Evolutionary conservation across 208 protist species (phyloP).

Genomic region (Trypanosoma platydactyli): DNA sequence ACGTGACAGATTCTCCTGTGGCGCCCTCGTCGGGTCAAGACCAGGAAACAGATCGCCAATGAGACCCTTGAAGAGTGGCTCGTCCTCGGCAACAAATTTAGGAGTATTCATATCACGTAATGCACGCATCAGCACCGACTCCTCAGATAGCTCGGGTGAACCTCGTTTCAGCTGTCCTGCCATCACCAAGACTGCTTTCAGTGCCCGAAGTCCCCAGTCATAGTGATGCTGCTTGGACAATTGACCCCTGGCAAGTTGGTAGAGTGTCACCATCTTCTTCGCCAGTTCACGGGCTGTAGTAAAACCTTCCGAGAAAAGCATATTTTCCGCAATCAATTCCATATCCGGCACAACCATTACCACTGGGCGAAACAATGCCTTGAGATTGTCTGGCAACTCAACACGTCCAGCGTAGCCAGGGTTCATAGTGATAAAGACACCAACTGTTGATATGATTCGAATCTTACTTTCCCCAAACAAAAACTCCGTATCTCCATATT

Average conservation of each 20-base stretch:
- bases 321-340: constrained; percentile 98
- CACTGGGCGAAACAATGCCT: constrained; percentile 98
- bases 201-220: constrained; percentile 98
- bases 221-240: constrained; percentile 99
- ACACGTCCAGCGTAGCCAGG: constrained; percentile 99
- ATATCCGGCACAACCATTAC: constrained; percentile 99
- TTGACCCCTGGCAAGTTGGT: constrained; percentile 96
- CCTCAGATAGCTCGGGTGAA: constrained; percentile 92
- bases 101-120: constrained; percentile 99
- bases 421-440: constrained; percentile 99
- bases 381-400: constrained; percentile 99
- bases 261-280: constrained; percentile 99
- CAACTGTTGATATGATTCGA: constrained; percentile 90
- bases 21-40: constrained; percentile 93
- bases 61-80: constrained; percentile 98
- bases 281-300: constrained; percentile 94
- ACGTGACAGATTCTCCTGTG: constrained; percentile 94
- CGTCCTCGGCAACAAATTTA: constrained; percentile 99
- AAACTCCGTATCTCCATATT: constrained; percentile 82
- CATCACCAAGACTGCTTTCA: constrained; percentile 99
- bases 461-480: constrained; percentile 92
- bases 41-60: constrained; percentile 98
- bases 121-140: constrained; percentile 98
- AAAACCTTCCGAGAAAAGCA: constrained; percentile 99
- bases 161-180: constrained; percentile 98